Percentiles rank a stretch among this genome's conserved stretches.
Evolutionary conservation across 2,329 filamentous ascomycete species (phyloP).

Genomic region (Ascochyta pisi): DNA sequence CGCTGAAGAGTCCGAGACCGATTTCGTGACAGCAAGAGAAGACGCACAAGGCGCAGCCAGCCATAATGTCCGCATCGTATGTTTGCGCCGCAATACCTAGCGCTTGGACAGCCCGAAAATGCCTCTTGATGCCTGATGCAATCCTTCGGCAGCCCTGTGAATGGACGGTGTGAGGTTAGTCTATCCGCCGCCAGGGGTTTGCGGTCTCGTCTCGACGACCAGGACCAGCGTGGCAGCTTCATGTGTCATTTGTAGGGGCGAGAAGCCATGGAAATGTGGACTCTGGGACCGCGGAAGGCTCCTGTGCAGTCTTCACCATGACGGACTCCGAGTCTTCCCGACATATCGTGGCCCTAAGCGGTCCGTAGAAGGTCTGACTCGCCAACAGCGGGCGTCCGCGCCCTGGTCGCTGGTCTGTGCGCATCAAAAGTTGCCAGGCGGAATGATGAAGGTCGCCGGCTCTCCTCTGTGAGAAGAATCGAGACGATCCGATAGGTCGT

Average conservation of each 20-base stretch:
- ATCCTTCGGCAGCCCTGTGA: conserved; percentile 18
- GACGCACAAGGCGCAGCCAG: conserved; percentile 8
- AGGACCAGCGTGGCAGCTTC: conserved; percentile 7
- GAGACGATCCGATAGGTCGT: conserved; percentile 39
- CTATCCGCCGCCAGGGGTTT: conserved; percentile 15
- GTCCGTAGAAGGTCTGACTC: conserved; percentile 16
- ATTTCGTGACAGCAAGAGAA: conserved; percentile 1
- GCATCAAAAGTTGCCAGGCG: conserved; percentile 15
- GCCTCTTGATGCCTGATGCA: conserved; percentile 20
- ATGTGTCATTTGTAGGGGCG: conserved; percentile 21
- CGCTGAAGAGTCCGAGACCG: conserved; percentile 5
- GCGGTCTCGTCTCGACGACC: conserved; percentile 17
- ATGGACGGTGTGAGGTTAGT: conserved; percentile 10
- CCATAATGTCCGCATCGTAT: conserved; percentile 13
- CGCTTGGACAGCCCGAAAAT: conserved; percentile 16
- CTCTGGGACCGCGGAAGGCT: conserved; percentile 5
- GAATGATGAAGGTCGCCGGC: conserved; percentile 20
- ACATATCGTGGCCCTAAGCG: conserved; percentile 13
- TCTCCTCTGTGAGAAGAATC: conserved; percentile 15
- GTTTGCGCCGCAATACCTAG: conserved; percentile 8
- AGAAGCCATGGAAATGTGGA: conserved; percentile 20
- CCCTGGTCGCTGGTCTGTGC: conserved; percentile 9
- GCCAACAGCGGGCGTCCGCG: conserved; percentile 11
- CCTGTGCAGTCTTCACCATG: background rate
- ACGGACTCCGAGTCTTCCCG: conserved; percentile 12